Base-by-base conservation (phyloP, 2,329 filamentous ascomycete genomes). In the Penicillium olsonii region DNA sequence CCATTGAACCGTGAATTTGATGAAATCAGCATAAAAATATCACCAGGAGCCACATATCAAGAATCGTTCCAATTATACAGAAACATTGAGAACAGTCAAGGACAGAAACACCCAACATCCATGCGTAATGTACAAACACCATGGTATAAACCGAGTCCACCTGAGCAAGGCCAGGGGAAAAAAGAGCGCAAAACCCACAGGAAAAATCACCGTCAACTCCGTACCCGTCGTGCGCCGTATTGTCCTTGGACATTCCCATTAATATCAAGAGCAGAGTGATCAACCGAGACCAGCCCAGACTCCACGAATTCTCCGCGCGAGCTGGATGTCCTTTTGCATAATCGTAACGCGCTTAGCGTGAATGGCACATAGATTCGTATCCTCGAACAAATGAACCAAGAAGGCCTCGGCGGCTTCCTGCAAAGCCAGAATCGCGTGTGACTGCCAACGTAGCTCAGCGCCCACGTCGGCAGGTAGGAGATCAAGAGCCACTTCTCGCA, bases 331-430 rank as follows among this genome's bases (percentile, higher is more conserved):
- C 76, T 96, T 96, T 73, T 94, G 91, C 89, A 95, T 92, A 63
- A 96, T 95, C 33, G 92, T 97, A 45, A 97, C 91, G 69, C 92
- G 82, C 78, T 96, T 96, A 54, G 92, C 94, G 74, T 97, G 92
- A 63, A 97, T 92, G 55, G 92, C 94, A 75, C 92, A 96, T 35
- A 97, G 82, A 75, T 97, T 96, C 58, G 90, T 90, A 73, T 95
- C 90, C 70, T 96, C 92, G 67, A 97, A 96, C n/a, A 97, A 78
- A 68, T 95, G 92, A 51, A 97, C 88, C 61, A 97, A 81, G 73
- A 95, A 97, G 5, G 92, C 92, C 76, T 97, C 92, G n/a, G 92
- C 84, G 12, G 92, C 90, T 78, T 97, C 92, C 74, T 97, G 92
- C 2, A 97, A 80, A 11, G 92, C 92, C 66, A 88, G 84, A 64